A percentile compares a stretch with the other conserved stretches of the same genome.
These are phyloP conservation scores for Blastocystis sp. DNA, from an alignment of 352 stramenopile species.

Conservation along the genomic window DNA sequence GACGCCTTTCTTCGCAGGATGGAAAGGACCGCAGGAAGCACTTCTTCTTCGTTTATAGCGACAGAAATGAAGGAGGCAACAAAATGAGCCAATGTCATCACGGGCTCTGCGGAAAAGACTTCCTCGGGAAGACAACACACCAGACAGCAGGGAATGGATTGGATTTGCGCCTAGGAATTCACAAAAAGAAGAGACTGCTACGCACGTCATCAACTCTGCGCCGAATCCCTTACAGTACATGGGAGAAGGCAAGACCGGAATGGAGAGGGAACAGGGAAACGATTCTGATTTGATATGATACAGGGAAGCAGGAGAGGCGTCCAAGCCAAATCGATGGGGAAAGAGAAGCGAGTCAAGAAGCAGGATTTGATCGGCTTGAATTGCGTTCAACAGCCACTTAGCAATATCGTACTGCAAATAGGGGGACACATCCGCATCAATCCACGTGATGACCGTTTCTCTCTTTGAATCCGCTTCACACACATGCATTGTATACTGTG, in stretches of 20 bases:
- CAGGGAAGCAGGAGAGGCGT: neutral
- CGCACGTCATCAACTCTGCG: slow-evolving; percentile 14
- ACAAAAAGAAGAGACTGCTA: neutral
- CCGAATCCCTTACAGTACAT: neutral
- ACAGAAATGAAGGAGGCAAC: neutral
- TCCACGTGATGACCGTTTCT: slow-evolving; percentile 10
- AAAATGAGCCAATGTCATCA: neutral
- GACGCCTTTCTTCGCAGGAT: neutral
- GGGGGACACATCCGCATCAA: neutral
- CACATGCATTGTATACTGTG: neutral
- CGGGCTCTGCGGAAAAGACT: neutral
- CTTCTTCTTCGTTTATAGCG: neutral
- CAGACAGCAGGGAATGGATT: neutral
- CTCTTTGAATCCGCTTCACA: neutral
- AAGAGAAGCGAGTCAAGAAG: slow-evolving; percentile 26
- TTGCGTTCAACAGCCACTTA: neutral
- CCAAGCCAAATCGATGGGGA: neutral
- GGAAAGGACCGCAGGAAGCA: neutral
- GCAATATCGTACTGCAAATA: neutral
- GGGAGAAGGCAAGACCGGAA: neutral
- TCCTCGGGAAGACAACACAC: slow-evolving; percentile 23
- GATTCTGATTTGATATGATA: neutral
- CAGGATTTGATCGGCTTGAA: neutral
- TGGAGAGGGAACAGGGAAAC: neutral
- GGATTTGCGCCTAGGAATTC: neutral